Base-by-base conservation (phyloP, 257 asterid genomes). In the Avicennia marina region DNA sequence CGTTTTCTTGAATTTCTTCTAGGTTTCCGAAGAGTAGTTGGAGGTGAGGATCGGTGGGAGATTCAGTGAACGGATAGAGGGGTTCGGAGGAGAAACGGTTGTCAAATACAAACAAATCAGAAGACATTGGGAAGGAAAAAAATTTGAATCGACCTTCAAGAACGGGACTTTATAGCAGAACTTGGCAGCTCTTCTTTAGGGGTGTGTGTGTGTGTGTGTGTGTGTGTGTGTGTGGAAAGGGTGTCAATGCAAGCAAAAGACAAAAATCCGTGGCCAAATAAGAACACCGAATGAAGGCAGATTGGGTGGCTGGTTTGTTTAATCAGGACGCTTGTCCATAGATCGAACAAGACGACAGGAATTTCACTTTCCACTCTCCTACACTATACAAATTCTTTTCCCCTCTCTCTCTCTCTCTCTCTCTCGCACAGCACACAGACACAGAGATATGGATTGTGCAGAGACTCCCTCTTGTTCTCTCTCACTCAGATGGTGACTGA, bases 51-150 rank as follows among this genome's bases (percentile, higher is more conserved):
- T 73, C 90, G 10, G 72, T n/a, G n/a, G n/a, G n/a, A n/a, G n/a
- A n/a, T n/a, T n/a, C n/a, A n/a, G n/a, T 4, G 64, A 77, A 82
- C 2, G 87, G 69, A 2, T 80, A 71, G 62, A 83, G 83, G 1
- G 85, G 79, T 10, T 86, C 89, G 53, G 89, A 40, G 70, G 73
- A 78, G 51, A 72, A 68, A 7, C 76, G 49, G 70, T 76, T 74
- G 12, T 81, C 97, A 56, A 80, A 76, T 15, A 64, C 6, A 44
- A 77, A 81, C 9, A 82, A 58, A 38, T 88, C 94, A 7, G 94
- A 85, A 63, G 96, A 80, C 96, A 88, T 88, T 59, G 70, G 16
- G 34, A 25, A 26, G n/a, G n/a, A n/a, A n/a, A n/a, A 19, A 20
- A 42, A 26, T n/a, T 5, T 2, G 24, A 31, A 49, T 1, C 21